These are phyloP conservation scores for Akanthomyces muscarius DNA, from an alignment of 2,329 filamentous ascomycete species.

Conservation along the genomic window DNA sequence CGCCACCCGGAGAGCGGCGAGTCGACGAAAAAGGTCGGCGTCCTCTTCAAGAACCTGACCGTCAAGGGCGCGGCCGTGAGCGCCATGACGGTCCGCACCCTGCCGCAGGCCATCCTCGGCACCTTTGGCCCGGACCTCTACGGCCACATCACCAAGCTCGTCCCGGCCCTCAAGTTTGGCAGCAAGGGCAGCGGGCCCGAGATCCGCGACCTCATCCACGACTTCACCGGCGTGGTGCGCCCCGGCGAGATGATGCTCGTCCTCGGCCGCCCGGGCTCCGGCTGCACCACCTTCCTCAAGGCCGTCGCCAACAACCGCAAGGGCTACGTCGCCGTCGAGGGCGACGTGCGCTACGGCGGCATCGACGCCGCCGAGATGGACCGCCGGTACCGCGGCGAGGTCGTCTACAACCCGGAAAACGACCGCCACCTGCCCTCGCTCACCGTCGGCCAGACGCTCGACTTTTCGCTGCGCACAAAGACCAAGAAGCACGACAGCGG, in stretches of 20 bases:
- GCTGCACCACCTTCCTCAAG: slow-evolving; percentile 75
- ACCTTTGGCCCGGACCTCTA: slow-evolving; percentile 81
- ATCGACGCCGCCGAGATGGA: slow-evolving; percentile 42
- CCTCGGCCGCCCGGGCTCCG: slow-evolving; percentile 67
- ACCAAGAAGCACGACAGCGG: slow-evolving; percentile 62
- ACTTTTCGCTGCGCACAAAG: slow-evolving; percentile 71
- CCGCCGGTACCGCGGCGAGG: slow-evolving; percentile 54
- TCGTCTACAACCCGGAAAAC: slow-evolving; percentile 66
- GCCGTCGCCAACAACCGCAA: slow-evolving; percentile 67
- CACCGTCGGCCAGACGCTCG: slow-evolving; percentile 73
- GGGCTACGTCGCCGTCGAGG: slow-evolving; percentile 61
- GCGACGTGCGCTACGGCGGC: slow-evolving; percentile 62
- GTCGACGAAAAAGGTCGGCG: slow-evolving; percentile 72
- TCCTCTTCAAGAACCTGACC: slow-evolving; percentile 71
- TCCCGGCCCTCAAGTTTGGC: slow-evolving; percentile 15
- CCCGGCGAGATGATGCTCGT: slow-evolving; percentile 38
- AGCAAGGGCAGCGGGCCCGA: slow-evolving; percentile 19
- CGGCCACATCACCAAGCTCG: slow-evolving; percentile 28
- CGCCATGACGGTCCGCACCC: slow-evolving; percentile 64
- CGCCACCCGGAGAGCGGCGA: slow-evolving; percentile 53
- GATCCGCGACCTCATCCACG: slow-evolving; percentile 27
- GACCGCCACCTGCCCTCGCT: slow-evolving; percentile 70
- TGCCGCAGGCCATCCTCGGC: slow-evolving; percentile 70
- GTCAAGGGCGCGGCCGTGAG: slow-evolving; percentile 68
- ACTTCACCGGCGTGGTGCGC: slow-evolving; percentile 34